These are phyloP conservation scores for Fraxinus greggii DNA, from an alignment of 305 asterid genomes.

Conservation along the genomic window DNA sequence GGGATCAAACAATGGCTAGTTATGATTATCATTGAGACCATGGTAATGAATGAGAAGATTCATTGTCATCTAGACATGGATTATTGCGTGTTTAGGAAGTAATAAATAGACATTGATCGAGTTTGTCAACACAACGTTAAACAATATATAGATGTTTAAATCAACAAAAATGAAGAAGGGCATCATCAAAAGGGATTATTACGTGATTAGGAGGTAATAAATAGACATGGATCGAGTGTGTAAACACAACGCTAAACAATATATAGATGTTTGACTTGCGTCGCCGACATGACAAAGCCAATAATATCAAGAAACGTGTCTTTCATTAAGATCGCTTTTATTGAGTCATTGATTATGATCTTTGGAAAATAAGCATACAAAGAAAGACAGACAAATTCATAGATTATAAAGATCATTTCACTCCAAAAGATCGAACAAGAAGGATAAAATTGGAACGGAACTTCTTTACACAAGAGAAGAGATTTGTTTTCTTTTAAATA, in stretches of 20 bases:
- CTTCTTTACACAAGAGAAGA: not conserved
- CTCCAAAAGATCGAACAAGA: not conserved
- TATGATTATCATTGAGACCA: too few relatives aligned
- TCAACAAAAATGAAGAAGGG: not conserved
- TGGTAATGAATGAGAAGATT: not conserved
- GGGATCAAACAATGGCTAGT: too few relatives aligned
- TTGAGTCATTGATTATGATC: not conserved
- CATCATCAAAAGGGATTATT: not conserved
- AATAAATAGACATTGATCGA: too few relatives aligned
- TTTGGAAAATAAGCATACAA: not conserved
- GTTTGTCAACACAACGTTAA: too few relatives aligned
- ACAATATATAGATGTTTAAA: too few relatives aligned
- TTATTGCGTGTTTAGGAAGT: too few relatives aligned
- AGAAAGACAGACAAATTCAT: not conserved
- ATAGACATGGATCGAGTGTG: not conserved
- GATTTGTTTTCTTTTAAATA: not conserved
- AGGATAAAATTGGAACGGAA: not conserved
- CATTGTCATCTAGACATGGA: not conserved
- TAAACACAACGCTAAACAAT: too few relatives aligned
- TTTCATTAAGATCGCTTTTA: not conserved
- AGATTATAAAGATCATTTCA: not conserved
- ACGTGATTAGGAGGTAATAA: not conserved
- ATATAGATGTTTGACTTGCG: not conserved
- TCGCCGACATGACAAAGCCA: not conserved
- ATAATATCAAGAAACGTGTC: not conserved